Conservation (phyloP, 1,284 basidiomycete genomes). For the Tilletia walkeri region DNA sequence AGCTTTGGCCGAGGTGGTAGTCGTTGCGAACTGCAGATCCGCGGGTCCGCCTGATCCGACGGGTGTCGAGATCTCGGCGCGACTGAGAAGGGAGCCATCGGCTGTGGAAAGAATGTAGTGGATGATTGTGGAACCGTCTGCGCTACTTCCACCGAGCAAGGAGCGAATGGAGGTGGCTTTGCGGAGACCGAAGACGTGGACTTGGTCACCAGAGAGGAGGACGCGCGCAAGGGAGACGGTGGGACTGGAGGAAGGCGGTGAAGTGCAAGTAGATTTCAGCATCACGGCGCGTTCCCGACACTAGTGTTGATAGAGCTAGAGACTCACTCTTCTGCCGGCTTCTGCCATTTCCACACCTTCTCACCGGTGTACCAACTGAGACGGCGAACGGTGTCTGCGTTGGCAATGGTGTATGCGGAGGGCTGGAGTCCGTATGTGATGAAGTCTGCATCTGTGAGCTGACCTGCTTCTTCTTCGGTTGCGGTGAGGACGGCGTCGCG, state of each 20-base stretch:
- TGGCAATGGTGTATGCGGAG: constrained; percentile 37
- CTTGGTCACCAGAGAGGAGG: constrained; percentile 30
- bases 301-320: not conserved
- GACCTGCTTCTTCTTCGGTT: not conserved
- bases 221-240: constrained; percentile 17
- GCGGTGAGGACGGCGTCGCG: constrained; percentile 31
- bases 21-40: not conserved
- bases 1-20: not conserved
- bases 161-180: constrained; percentile 24
- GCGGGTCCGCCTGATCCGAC: not conserved
- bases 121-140: not conserved
- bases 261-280: not conserved
- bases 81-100: not conserved
- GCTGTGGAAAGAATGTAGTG: constrained; percentile 16
- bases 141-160: constrained; percentile 4
- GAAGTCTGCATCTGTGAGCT: constrained; percentile 35
- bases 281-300: not conserved
- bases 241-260: not conserved
- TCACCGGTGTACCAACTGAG: constrained; percentile 7
- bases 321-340: constrained; percentile 10
- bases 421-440: constrained; percentile 27
- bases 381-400: constrained; percentile 34
- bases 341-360: constrained; percentile 3
- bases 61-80: not conserved
- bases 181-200: constrained; percentile 36